Base-by-base conservation (phyloP, 768 basidiomycete species). In the Russula lepida region DNA sequence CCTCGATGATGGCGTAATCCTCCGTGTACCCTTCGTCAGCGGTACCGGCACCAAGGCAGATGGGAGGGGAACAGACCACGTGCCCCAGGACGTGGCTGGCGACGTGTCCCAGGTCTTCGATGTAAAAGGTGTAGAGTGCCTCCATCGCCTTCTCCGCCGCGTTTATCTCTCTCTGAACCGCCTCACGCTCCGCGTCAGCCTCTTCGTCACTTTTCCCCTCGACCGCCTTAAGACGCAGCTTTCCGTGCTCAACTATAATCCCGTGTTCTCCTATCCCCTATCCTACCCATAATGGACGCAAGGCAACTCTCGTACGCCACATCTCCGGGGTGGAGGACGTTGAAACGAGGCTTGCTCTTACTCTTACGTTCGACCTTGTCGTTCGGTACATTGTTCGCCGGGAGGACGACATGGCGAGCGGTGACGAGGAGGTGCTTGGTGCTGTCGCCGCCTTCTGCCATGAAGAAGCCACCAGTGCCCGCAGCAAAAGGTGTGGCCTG, bases 301-400 rank as follows among this genome's bases (percentile, higher is more conserved):
- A 71, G 49, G 55, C 70, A 52, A 50, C 71, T 64, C 46, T 53
- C 59, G 63, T 69, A 70, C 13, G 68, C 68, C 32, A 43, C 64
- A 17, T 58, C 65, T 59, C 74, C 69, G 48, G 74, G 70, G 8
- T 75, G 60, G 51, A 70, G 63, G 64, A 76, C 73, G 19, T 74
- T 54, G 63, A 58, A 68, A 9, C 57, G 39, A 33, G 54, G 27
- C 67, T 67, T 67, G 37, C 30, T 64, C 67, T 68, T 66, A 49
- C 61, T 56, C 64, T 66, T 64, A 64, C 37, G 33, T 61, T 27
- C 37, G 60, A 73, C 72, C 55, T 68, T 32, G 66, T 74, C 73
- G 67, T 57, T 58, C 58, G 2, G 33, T n/a, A n/a, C n/a, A n/a
- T 68, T 63, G 27, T 67, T 59, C 11, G 68, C 56, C 39, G 62